Conservation (phyloP, 768 basidiomycete species). For the Tricholoma flavovirens region DNA sequence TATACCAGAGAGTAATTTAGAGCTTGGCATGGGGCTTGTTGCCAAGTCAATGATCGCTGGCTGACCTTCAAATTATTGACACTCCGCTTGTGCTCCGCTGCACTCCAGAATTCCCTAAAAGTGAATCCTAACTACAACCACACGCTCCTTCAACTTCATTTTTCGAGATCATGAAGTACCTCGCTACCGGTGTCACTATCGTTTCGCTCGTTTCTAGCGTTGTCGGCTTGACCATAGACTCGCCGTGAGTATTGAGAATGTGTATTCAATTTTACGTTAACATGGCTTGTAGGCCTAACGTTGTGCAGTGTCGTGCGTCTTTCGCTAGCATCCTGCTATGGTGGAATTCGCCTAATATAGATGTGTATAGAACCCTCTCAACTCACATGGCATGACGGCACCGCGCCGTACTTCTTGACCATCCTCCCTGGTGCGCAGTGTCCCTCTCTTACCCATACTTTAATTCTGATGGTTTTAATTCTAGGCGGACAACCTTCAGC, state of each 20-base stretch:
- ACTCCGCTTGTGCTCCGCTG: too few species aligned
- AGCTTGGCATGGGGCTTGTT: not conserved
- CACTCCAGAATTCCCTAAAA: not conserved
- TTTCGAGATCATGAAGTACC: conserved; percentile 32
- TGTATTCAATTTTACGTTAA: not conserved
- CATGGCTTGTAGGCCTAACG: conserved; percentile 24
- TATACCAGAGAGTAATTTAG: too few species aligned
- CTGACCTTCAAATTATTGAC: conserved; percentile 5
- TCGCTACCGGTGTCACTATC: conserved; percentile 28
- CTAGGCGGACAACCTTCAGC: conserved; percentile 50
- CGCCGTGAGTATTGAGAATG: conserved; percentile 40
- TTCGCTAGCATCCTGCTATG: not conserved
- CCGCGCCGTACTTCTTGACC: conserved; percentile 51
- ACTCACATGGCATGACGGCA: conserved; percentile 48
- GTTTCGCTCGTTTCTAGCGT: conserved; percentile 34
- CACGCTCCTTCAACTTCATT: conserved; percentile 6
- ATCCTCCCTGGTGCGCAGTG: conserved; percentile 51
- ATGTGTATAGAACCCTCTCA: conserved; percentile 49
- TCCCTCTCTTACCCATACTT: not conserved
- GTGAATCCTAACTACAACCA: not conserved
- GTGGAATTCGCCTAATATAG: not conserved
- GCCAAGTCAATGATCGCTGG: not conserved
- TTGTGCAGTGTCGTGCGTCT: conserved; percentile 48
- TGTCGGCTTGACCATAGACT: conserved; percentile 51
- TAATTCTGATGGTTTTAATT: not conserved